Conservation (phyloP, 2,329 filamentous ascomycete species). For the Fusarium nelsonii region DNA sequence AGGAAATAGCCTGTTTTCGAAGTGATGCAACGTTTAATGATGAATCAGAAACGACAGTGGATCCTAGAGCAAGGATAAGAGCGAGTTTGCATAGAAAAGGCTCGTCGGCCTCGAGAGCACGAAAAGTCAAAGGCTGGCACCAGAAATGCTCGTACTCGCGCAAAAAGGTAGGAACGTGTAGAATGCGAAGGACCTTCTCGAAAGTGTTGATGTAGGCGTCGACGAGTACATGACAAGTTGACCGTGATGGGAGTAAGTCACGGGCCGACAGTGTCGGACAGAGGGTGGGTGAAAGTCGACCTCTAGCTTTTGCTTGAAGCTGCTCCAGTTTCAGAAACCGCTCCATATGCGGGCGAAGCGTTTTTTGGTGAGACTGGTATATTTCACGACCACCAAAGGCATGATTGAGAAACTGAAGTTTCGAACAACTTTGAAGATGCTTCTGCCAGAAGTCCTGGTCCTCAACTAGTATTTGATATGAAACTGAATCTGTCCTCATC, state of each 20-base stretch:
- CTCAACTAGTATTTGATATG: neutral
- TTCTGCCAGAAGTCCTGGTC: neutral
- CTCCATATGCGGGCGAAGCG: neutral
- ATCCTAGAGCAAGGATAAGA: neutral
- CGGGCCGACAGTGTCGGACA: neutral
- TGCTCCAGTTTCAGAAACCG: neutral
- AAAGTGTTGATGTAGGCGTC: slow-evolving; percentile 1
- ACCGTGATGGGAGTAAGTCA: neutral
- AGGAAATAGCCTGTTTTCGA: neutral
- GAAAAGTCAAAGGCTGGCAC: neutral
- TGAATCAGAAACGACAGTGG: neutral
- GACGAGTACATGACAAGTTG: neutral
- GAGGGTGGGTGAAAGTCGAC: neutral
- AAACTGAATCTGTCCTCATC: neutral
- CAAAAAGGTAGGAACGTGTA: neutral
- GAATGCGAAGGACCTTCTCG: neutral
- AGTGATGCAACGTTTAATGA: neutral
- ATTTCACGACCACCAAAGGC: neutral
- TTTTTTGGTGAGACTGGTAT: neutral
- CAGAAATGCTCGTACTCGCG: slow-evolving; percentile 1
- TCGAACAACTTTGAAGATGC: neutral
- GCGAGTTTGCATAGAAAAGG: neutral
- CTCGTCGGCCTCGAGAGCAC: neutral
- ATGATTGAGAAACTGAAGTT: neutral
- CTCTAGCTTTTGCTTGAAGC: neutral